A percentile compares a stretch with the other conserved stretches of the same genome.
phyloP scores from a whole-genome alignment of 352 stramenopile species.

The Globisporangium recalcitrans region DNA sequence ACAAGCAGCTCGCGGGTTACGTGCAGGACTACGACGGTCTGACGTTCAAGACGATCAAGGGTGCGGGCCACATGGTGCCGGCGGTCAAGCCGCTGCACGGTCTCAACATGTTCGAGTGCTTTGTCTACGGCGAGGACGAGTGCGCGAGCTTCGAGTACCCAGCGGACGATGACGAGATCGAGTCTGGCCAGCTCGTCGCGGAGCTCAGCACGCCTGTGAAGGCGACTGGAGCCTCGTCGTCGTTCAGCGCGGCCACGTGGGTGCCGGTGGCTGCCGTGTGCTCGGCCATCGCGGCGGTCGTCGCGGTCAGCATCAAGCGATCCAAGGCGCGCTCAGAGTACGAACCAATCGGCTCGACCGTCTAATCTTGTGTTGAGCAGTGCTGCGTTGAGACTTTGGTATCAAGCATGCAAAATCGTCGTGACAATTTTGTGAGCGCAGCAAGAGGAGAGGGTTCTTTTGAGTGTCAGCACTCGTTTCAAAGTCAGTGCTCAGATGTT shows the following conservation, averaged over 20 bases:
- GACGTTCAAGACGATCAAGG: conserved; percentile 90
- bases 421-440: background rate
- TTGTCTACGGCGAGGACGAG: conserved; percentile 56
- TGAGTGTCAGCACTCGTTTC: background rate
- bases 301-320: conserved; percentile 38
- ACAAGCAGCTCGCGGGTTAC: conserved; percentile 84
- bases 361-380: conserved; percentile 18
- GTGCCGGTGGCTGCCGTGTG: conserved; percentile 22
- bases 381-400: background rate
- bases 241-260: conserved; percentile 15
- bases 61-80: conserved; percentile 88
- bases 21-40: conserved; percentile 82
- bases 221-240: background rate
- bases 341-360: conserved; percentile 29
- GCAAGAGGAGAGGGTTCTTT: background rate
- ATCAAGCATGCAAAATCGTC: background rate
- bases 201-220: conserved; percentile 4
- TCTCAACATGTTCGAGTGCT: conserved; percentile 79
- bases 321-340: conserved; percentile 38
- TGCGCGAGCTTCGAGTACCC: conserved; percentile 64
- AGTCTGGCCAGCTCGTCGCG: conserved; percentile 23
- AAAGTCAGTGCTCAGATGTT: no score
- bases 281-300: conserved; percentile 26
- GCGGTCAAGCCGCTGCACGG: conserved; percentile 66
- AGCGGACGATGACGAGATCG: conserved; percentile 57